Percentiles rank a stretch among this genome's conserved stretches.
Evolutionary conservation across 2,329 filamentous ascomycete genomes (phyloP).

Genomic region (Phaeosphaeriaceae sp.): DNA sequence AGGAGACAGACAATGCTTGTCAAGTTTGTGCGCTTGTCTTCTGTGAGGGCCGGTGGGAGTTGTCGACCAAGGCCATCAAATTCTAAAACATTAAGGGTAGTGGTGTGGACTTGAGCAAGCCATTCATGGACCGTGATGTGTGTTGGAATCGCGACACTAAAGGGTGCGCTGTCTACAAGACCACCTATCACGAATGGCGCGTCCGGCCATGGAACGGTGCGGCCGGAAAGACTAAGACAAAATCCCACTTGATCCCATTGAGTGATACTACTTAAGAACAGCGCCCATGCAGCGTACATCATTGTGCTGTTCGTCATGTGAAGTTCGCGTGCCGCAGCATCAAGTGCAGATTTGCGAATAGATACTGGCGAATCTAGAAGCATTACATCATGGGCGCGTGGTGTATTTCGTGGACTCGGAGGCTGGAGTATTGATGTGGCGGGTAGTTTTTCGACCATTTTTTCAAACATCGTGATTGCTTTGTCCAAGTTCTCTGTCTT

Average conservation of each 20-base stretch:
- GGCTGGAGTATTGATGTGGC: too few relatives aligned
- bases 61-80: slow-evolving; percentile 3
- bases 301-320: slow-evolving; percentile 5
- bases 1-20: slow-evolving; percentile 12
- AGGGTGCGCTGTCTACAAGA: slow-evolving; percentile 3
- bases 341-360: not conserved
- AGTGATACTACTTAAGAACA: slow-evolving; percentile 11
- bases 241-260: slow-evolving; percentile 8
- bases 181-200: slow-evolving; percentile 4
- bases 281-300: slow-evolving; percentile 11
- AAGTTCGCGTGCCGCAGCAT: slow-evolving; percentile 2
- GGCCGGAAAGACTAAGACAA: slow-evolving; percentile 4
- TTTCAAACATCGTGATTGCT: slow-evolving; percentile 4
- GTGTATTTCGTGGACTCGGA: too few relatives aligned
- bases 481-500: slow-evolving; percentile 8
- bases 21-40: slow-evolving; percentile 11
- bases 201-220: slow-evolving; percentile 8
- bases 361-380: too few relatives aligned
- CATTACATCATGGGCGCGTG: too few relatives aligned
- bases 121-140: slow-evolving; percentile 5
- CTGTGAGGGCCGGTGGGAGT: not conserved
- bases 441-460: not conserved
- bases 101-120: slow-evolving; percentile 9
- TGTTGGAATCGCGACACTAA: slow-evolving; percentile 1
- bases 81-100: slow-evolving; percentile 4